A percentile compares a stretch with the other conserved stretches of the same genome.
Evolutionary conservation across 345 rosid genomes (phyloP).

Genomic region (Durio zibethinus): DNA sequence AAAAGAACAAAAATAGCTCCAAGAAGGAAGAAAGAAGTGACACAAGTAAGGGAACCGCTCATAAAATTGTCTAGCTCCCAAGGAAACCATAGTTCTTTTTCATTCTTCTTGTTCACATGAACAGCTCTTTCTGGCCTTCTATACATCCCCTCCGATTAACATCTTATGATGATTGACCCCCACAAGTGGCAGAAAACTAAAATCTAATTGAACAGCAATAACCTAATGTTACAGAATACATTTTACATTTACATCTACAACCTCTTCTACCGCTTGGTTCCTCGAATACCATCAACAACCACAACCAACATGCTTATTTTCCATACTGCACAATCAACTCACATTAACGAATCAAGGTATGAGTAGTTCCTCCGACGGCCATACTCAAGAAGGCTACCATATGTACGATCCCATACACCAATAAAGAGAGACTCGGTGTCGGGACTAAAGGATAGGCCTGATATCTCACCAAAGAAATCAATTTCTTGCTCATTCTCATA

Average conservation of each 20-base stretch:
- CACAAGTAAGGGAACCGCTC: not conserved
- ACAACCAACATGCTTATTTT: conserved; percentile 10
- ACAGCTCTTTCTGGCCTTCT: conserved; percentile 10
- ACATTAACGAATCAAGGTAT: conserved; percentile 59
- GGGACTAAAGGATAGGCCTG: conserved; percentile 71
- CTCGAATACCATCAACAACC: not conserved
- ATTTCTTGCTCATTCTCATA: conserved; percentile 72
- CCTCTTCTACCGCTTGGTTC: not conserved
- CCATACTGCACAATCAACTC: conserved; percentile 19
- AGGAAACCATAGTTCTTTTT: not conserved
- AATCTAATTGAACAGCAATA: conserved; percentile 11
- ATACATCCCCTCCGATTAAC: conserved; percentile 22
- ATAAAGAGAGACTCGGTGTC: conserved; percentile 71
- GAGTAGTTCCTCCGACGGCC: conserved; percentile 61
- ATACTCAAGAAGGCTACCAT: conserved; percentile 79
- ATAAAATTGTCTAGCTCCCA: not conserved
- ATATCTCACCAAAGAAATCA: conserved; percentile 78
- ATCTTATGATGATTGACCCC: not conserved
- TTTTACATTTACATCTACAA: conserved; percentile 24
- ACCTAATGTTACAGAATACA: conserved; percentile 22
- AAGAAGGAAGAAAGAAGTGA: no score
- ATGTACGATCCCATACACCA: conserved; percentile 81
- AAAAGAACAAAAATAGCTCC: no score
- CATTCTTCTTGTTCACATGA: not conserved
- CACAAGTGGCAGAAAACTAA: not conserved